Evolutionary conservation across 352 stramenopile species (phyloP), one percentile per base, ranked within the genome.

Genomic region (Globisporangium sylvaticum): DNA sequence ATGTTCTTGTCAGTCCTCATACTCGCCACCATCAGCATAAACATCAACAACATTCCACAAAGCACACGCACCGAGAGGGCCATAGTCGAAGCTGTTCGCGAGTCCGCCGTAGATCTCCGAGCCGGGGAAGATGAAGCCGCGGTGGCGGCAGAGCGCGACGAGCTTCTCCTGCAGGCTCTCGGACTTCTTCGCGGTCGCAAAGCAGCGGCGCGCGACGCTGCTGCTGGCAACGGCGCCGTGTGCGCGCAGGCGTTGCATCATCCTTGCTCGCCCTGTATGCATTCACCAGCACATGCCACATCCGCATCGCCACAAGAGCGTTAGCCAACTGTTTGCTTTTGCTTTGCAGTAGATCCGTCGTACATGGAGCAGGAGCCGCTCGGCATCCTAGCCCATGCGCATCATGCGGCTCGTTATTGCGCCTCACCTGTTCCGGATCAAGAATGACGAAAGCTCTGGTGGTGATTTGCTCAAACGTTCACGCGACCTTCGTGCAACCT

Each of bases 1-100:
- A 20, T n/a, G 15, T n/a, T 1, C 2, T 7, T n/a, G 39, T 48
- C 39, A 48, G 39, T 22, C 15, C 39, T 46, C 37, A 18, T 12
- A 39, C 37, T 44, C 39, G 14, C 14, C 3, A 46, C 14, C 39
- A n/a, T 46, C 39, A n/a, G n/a, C n/a, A n/a, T n/a, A n/a, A n/a
- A n/a, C n/a, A n/a, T n/a, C n/a, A n/a, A n/a, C n/a, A n/a, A n/a
- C n/a, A n/a, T n/a, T n/a, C n/a, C n/a, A n/a, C n/a, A n/a, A 24
- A 24, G 25, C 8, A 58, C 10, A 58, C 69, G 44, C 58, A 87
- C 79, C 86, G 20, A 92, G 82, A 9, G 96, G 97, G 27, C 97
- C 97, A 71, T 98, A 99, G 84, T 99, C 97, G 77, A 98, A 99
- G 77, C 97, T 98, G 72, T 97, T 98, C 64, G 92, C 92, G 64